Evolutionary conservation across 768 basidiomycete species (phyloP), one percentile per base, ranked within the genome.

Genomic region (Lactarius tabidus): DNA sequence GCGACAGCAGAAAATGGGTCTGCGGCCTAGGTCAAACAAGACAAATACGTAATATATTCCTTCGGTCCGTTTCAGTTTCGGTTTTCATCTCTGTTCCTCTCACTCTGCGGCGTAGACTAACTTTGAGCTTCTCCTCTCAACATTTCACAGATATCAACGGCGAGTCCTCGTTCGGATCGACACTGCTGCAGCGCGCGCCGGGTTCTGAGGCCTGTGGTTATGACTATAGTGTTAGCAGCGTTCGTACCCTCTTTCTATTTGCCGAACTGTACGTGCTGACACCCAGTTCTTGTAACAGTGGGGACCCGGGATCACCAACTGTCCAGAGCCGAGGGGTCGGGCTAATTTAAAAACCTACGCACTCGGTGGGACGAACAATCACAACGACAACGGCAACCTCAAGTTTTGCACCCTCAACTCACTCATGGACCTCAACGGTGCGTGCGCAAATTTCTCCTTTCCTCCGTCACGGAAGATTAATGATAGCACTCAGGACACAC

Each of bases 391-490:
- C 9, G 84, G 83, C 62, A 67, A 79, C 15, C 78, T 77, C 28
- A 82, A 82, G 67, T 83, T 80, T 77, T 89, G 84, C 74, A 89
- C 84, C 2, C 77, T 90, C 20, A 79, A 83, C 43, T 82, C 79
- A 20, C 74, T 90, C 58, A 85, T 90, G 86, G 75, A 79, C 60
- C 74, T 78, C 73, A 89, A 90, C 64, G 85, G 85, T 83, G 54
- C 26, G 78, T 68, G 26, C 23, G 23, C 39, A 9, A 8, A 33
- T 33, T 55, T 7, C 33, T 23, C 52, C 26, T 36, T 43, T 6
- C 38, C 1, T 2, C 14, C 38, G 38, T 17, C 36, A 12, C 4
- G 36, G 17, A 26, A n/a, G 28, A 15, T 41, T 15, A n/a, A n/a
- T 33, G 33, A 33, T 33, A 8, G 33, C 4, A 33, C 14, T 15